Conservation (phyloP, 2,329 filamentous ascomycete genomes). For the Paracoccidioides brasiliensis region DNA sequence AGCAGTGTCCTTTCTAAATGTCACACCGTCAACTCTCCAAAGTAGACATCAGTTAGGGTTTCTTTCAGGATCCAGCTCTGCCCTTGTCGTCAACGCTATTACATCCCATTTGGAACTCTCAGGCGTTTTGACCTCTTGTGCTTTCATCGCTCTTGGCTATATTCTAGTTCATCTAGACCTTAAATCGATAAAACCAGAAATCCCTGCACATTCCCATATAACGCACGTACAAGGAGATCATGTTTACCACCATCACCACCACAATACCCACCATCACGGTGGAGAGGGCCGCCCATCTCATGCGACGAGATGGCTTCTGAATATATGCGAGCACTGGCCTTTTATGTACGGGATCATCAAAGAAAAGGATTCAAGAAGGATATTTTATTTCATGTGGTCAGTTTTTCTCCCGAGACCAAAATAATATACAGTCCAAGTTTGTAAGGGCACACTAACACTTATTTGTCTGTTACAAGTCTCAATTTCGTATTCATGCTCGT, state of each 20-base stretch:
- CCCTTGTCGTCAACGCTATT: not conserved
- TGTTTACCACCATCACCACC: slow-evolving; percentile 15
- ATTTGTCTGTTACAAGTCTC: slow-evolving; percentile 57
- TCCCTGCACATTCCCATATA: slow-evolving; percentile 17
- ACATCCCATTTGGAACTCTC: not conserved
- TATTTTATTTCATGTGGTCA: slow-evolving; percentile 93
- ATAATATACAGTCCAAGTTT: not conserved
- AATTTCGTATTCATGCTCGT: slow-evolving; percentile 94
- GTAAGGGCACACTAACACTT: slow-evolving; percentile 6
- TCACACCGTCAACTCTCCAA: not conserved
- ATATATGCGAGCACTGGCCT: slow-evolving; percentile 55
- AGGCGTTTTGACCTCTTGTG: not conserved
- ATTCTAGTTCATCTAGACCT: slow-evolving; percentile 2
- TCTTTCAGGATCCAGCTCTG: not conserved
- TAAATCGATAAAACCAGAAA: slow-evolving; percentile 17
- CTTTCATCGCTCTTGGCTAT: slow-evolving; percentile 12
- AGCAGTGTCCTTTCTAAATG: slow-evolving; percentile 22
- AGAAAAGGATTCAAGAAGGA: slow-evolving; percentile 84
- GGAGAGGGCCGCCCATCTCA: slow-evolving; percentile 44
- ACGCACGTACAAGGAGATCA: not conserved
- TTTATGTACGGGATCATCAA: slow-evolving; percentile 73
- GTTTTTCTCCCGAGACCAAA: slow-evolving; percentile 19
- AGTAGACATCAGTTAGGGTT: not conserved
- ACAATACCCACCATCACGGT: slow-evolving; percentile 23
- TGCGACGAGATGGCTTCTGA: slow-evolving; percentile 62